These are phyloP conservation scores for Annulohypoxylon stygium DNA, from an alignment of 495 filamentous ascomycete species.

Conservation along the genomic window DNA sequence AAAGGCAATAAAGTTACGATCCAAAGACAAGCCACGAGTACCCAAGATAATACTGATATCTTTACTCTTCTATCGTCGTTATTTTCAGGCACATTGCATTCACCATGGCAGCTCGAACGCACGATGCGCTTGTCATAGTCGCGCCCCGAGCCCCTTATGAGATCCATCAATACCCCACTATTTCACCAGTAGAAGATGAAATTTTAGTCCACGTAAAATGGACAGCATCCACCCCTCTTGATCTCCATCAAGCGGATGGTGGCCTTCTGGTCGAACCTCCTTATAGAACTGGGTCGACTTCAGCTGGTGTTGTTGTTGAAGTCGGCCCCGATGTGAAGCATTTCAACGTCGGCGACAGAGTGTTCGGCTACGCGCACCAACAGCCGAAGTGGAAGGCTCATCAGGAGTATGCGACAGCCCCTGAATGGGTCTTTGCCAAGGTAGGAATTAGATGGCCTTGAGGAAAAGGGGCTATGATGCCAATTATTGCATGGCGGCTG, in stretches of 20 bases:
- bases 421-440: conserved; percentile 52
- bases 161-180: conserved; percentile 54
- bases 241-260: conserved; percentile 67
- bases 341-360: conserved; percentile 58
- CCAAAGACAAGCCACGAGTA: background rate
- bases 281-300: conserved; percentile 52
- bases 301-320: conserved; percentile 61
- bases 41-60: background rate
- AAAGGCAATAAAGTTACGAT: background rate
- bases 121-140: conserved; percentile 58
- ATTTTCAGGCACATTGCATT: background rate
- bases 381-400: conserved; percentile 56
- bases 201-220: conserved; percentile 59
- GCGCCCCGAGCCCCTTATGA: conserved; percentile 53
- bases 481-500: background rate
- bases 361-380: conserved; percentile 64
- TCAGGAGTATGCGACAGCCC: conserved; percentile 60
- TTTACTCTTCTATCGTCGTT: background rate
- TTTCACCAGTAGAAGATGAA: conserved; percentile 55
- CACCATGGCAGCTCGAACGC: conserved; percentile 47
- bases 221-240: conserved; percentile 67
- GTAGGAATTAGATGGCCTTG: conserved; percentile 20
- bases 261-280: conserved; percentile 61
- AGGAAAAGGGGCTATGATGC: background rate
- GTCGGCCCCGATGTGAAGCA: conserved; percentile 56